Evolutionary conservation across 2,329 filamentous ascomycete genomes (phyloP), one percentile per base, ranked within the genome.

Genomic region (Lecanicillium sp.): DNA sequence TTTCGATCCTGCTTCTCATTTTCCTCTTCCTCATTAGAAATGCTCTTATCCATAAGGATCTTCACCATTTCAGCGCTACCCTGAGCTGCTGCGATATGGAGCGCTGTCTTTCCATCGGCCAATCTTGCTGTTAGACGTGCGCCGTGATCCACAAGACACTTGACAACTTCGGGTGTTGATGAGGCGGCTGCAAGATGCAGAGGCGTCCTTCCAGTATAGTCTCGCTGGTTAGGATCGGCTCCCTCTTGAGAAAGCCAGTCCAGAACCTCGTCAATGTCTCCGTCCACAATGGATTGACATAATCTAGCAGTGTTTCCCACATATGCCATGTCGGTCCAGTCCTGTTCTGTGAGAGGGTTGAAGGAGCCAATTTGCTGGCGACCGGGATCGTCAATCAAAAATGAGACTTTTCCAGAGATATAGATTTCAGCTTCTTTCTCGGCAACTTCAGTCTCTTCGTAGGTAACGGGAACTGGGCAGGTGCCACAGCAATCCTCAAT

Each of bases 241-340:
- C 71, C 82, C 50, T 88, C 81, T 57, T 86, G 79, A 4, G 71
- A 67, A 20, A 81, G 72, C 83, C 87, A 94, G 54, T 82, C 78
- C 55, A 79, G 65, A 3, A 94, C 84, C 52, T 80, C 76, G 30
- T 87, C 81, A 3, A 84, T 56, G 62, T 94, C 83, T 2, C 77
- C 72, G 55, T 90, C 82, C 4, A 90, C 80, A 49, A 95, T 94
- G 1, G 86, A 88, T 59, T 90, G 84, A 58, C 87, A 94, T 2
- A 95, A 73, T 14, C 78, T 73, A 30, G 80, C 81, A 1, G 87
- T 90, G 55, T 90, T 87, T 10, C 87, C 86, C 29, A 94, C 76
- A 55, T 94, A 95, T 0, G 88, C 87, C 87, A 94, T 93, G 54
- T 90, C 86, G 1, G 88, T 93, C 87, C 88, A 94, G 59, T 93